Conservation (phyloP, 202 grass and related monocot species). For the Elaeis oleifera region DNA sequence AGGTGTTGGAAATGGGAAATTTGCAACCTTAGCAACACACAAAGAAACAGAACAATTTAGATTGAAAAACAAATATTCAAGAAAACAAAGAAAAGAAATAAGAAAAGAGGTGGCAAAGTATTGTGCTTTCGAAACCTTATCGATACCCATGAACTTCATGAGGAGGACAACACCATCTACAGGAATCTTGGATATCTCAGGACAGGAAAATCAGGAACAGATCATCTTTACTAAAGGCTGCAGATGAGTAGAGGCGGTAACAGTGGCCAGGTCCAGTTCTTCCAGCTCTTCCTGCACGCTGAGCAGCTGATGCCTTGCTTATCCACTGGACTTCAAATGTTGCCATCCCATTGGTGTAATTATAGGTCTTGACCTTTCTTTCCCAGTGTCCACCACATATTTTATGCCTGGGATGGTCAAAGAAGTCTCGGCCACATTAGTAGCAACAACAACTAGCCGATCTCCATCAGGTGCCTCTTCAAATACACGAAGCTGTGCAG, state of each 20-base stretch:
- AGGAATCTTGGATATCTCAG: slow-evolving; percentile 82
- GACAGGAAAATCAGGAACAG: slow-evolving; percentile 71
- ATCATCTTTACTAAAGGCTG: slow-evolving; percentile 86
- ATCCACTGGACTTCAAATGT: slow-evolving; percentile 90
- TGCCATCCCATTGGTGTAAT: slow-evolving; percentile 65
- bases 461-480: slow-evolving; percentile 61
- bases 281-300: slow-evolving; percentile 86
- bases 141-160: slow-evolving; percentile 82
- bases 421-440: slow-evolving; percentile 97
- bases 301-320: slow-evolving; percentile 90
- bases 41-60: not conserved
- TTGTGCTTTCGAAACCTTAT: slow-evolving; percentile 48
- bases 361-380: slow-evolving; percentile 93
- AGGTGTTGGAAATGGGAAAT: slow-evolving; percentile 91
- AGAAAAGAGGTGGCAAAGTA: slow-evolving; percentile 4
- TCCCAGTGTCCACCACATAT: slow-evolving; percentile 94
- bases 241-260: slow-evolving; percentile 82
- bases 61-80: not conserved
- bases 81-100: not conserved
- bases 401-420: slow-evolving; percentile 92
- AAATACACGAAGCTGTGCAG: slow-evolving; percentile 73
- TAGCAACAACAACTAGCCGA: slow-evolving; percentile 91
- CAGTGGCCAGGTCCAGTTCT: slow-evolving; percentile 92
- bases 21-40: slow-evolving; percentile 49
- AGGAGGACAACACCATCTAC: slow-evolving; percentile 89